Conservation (phyloP, 163 green algal species). For the Volvox carteri region DNA sequence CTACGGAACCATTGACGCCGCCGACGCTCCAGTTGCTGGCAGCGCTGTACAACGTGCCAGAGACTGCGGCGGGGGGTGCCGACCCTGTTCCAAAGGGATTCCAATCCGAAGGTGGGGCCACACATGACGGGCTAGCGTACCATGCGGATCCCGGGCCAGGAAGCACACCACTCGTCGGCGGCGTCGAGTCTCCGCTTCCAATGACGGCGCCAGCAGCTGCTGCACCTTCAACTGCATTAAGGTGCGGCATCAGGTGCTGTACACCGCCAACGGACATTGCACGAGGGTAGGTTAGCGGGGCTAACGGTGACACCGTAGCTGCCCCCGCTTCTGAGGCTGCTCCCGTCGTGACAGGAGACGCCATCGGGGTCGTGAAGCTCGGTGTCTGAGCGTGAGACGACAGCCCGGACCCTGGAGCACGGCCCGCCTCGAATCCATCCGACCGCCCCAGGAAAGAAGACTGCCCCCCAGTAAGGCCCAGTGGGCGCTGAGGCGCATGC, state of each 20-base stretch:
- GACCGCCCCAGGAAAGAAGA: not conserved
- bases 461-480: not conserved
- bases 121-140: too few species aligned
- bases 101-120: slow-evolving; percentile 8
- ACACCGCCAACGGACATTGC: not conserved
- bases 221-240: not conserved
- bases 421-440: not conserved
- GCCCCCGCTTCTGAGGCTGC: not conserved
- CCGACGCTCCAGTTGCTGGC: not conserved
- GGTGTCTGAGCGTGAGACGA: not conserved
- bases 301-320: not conserved
- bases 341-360: not conserved
- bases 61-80: not conserved
- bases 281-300: not conserved
- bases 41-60: not conserved
- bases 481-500: slow-evolving; percentile 49
- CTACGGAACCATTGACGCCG: not conserved
- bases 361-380: not conserved
- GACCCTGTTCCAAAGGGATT: slow-evolving; percentile 9
- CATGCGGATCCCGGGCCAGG: not conserved
- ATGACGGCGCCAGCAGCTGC: not conserved
- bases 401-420: not conserved
- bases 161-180: not conserved
- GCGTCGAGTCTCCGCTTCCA: not conserved
- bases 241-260: not conserved